Evolutionary conservation across 805 yeast species (phyloP).

Genomic region (Cephaloascus albidus): DNA sequence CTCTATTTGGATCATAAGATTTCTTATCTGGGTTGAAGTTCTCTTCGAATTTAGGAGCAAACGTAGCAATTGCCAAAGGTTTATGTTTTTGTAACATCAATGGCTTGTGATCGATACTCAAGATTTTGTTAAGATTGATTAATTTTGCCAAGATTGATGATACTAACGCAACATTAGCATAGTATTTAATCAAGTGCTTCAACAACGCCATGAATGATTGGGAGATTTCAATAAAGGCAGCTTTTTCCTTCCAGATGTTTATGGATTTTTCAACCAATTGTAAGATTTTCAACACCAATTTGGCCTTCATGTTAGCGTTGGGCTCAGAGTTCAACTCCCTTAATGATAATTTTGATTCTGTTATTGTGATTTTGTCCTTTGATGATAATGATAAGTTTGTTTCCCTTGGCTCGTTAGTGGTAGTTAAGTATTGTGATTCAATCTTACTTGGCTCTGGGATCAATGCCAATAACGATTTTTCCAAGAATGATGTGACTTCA

Average conservation of each 20-base stretch:
- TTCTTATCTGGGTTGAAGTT: conserved; percentile 94
- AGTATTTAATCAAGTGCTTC: conserved; percentile 23
- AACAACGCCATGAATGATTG: conserved; percentile 36
- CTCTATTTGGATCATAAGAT: conserved; percentile 76
- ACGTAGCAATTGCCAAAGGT: conserved; percentile 75
- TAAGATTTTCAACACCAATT: conserved; percentile 22
- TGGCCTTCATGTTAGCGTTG: conserved; percentile 12
- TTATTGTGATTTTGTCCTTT: conserved; percentile 1
- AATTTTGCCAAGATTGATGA: conserved; percentile 31
- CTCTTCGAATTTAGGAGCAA: conserved; percentile 89
- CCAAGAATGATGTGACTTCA: conserved; percentile 56
- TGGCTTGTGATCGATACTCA: conserved; percentile 49
- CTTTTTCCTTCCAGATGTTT: conserved; percentile 50
- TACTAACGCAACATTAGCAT: conserved; percentile 23
- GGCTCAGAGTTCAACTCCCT: conserved; percentile 2
- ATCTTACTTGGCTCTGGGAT: conserved; percentile 24
- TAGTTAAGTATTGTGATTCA: background rate
- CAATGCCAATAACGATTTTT: conserved; percentile 36
- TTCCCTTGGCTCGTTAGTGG: background rate
- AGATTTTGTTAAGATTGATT: conserved; percentile 37
- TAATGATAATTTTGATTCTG: background rate
- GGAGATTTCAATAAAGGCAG: conserved; percentile 52
- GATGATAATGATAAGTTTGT: conserved; percentile 10
- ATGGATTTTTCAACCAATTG: conserved; percentile 19
- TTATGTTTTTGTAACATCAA: conserved; percentile 75